phyloP scores from a whole-genome alignment of 176 grass and related monocot genomes.

The Coix lacrymajobi region DNA sequence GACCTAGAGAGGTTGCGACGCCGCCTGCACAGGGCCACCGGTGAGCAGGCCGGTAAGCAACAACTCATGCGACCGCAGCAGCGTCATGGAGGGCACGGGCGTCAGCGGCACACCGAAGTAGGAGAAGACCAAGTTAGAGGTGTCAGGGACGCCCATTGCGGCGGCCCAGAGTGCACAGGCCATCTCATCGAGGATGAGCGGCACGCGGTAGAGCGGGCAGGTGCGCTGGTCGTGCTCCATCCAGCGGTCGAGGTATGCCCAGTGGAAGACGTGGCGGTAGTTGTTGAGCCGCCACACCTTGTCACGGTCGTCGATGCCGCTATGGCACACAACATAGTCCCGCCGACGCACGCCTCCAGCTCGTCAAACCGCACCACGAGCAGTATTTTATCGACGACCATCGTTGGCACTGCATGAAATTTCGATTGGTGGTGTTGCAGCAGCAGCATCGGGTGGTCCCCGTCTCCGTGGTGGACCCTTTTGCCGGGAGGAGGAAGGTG shows the following conservation, averaged over 20 bases:
- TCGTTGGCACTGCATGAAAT: conserved; percentile 36
- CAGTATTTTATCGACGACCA: conserved; percentile 63
- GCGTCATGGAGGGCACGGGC: conserved; percentile 19
- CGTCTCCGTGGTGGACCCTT: background rate
- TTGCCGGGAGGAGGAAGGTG: no score
- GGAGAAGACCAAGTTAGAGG: conserved; percentile 50
- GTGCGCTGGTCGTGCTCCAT: conserved; percentile 86
- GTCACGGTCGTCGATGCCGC: conserved; percentile 53
- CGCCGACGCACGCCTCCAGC: conserved; percentile 25
- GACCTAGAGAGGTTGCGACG: no score
- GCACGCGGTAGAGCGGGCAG: conserved; percentile 84
- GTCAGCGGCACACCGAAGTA: conserved; percentile 18
- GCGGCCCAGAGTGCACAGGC: conserved; percentile 43
- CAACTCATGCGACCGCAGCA: conserved; percentile 47
- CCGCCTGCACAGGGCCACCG: no score
- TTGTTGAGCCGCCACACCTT: conserved; percentile 70
- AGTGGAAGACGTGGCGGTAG: conserved; percentile 89
- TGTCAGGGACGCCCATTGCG: conserved; percentile 38
- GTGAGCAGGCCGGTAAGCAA: conserved; percentile 32
- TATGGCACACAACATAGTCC: no score
- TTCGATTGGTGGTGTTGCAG: background rate
- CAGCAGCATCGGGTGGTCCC: background rate
- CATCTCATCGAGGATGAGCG: conserved; percentile 64
- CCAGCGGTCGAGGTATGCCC: conserved; percentile 80
- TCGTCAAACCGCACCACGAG: conserved; percentile 70